phyloP scores from a whole-genome alignment of 2,329 filamentous ascomycete species.

The Cytospora schulzeri region DNA sequence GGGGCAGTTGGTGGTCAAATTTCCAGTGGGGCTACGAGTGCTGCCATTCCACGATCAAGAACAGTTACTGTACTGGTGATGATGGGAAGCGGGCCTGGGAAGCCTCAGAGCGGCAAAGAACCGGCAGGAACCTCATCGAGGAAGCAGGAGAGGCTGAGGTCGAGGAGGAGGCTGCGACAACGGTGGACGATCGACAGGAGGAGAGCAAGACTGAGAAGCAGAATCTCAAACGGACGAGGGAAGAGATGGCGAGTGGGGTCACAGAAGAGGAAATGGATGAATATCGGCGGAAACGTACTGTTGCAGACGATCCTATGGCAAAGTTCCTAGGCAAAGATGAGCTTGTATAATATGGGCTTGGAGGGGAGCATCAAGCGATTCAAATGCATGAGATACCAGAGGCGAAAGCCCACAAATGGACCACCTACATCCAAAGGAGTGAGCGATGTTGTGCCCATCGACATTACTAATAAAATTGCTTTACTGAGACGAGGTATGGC shows the following conservation, averaged over 20 bases:
- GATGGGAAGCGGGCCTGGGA: slow-evolving; percentile 82
- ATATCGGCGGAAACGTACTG: slow-evolving; percentile 74
- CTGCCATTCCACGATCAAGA: slow-evolving; percentile 91
- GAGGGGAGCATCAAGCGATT: slow-evolving; percentile 3
- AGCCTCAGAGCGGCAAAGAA: slow-evolving; percentile 67
- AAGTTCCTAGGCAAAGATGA: slow-evolving; percentile 75
- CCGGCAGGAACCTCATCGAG: slow-evolving; percentile 46
- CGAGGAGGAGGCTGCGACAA: slow-evolving; percentile 33
- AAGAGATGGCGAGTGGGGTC: slow-evolving; percentile 77
- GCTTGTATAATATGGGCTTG: slow-evolving; percentile 47
- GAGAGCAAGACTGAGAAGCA: slow-evolving; percentile 44
- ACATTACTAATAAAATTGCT: no score
- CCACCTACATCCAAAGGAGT: neutral
- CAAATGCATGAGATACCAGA: slow-evolving; percentile 27
- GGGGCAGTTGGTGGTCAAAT: slow-evolving; percentile 96
- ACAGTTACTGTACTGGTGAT: slow-evolving; percentile 96
- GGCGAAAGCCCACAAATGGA: neutral
- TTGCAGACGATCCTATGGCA: slow-evolving; percentile 85
- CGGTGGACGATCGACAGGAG: slow-evolving; percentile 36
- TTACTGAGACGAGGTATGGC: neutral
- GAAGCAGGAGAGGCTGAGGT: slow-evolving; percentile 32
- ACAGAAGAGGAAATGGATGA: slow-evolving; percentile 85
- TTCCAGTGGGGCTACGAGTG: slow-evolving; percentile 97
- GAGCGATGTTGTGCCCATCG: neutral
- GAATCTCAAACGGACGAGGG: slow-evolving; percentile 66